Evolutionary conservation across 495 filamentous ascomycete species (phyloP).

Genomic region (Usnea hakonensis): DNA sequence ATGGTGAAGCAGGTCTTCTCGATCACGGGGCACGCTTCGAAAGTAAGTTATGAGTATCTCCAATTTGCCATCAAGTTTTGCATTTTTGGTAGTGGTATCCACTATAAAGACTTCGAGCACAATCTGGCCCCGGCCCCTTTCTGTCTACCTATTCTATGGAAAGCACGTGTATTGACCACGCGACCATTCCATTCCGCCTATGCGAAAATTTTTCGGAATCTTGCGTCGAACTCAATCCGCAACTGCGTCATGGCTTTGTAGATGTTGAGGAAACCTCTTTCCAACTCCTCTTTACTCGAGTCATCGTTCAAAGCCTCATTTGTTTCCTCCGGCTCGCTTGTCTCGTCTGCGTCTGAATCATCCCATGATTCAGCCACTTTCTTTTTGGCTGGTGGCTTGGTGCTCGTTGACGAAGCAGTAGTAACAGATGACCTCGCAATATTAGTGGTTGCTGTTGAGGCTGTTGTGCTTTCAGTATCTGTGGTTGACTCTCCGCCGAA

Average conservation of each 20-base stretch:
- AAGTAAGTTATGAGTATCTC: background rate
- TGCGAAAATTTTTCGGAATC: conserved; percentile 53
- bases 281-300: conserved; percentile 31
- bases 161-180: background rate
- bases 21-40: background rate
- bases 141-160: background rate
- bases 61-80: background rate
- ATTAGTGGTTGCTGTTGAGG: conserved; percentile 14
- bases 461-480: conserved; percentile 13
- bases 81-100: background rate
- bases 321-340: conserved; percentile 25
- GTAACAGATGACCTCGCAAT: conserved; percentile 12
- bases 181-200: conserved; percentile 13
- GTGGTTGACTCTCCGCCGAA: conserved; percentile 22
- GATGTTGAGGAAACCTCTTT: conserved; percentile 47
- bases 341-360: conserved; percentile 23
- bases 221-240: conserved; percentile 53
- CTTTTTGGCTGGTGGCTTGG: conserved; percentile 27
- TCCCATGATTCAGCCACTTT: conserved; percentile 39
- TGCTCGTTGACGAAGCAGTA: background rate
- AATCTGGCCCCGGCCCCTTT: too few relatives aligned
- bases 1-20: background rate
- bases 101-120: background rate
- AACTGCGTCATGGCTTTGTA: conserved; percentile 49
- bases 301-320: conserved; percentile 21